Conservation (phyloP, 495 filamentous ascomycete species). For the Wilcoxina mikolae region DNA sequence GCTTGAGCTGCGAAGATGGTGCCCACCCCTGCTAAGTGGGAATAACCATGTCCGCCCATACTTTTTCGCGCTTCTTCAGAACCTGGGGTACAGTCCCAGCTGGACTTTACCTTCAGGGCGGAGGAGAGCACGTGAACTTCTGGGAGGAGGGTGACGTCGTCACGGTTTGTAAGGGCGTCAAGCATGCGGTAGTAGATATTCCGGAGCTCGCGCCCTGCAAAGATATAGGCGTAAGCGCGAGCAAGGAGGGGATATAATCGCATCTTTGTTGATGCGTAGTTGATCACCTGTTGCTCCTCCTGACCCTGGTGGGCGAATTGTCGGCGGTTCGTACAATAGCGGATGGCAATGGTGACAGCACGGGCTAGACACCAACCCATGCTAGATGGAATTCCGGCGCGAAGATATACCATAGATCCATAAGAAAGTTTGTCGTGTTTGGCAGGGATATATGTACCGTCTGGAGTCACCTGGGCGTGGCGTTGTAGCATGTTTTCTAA, state of each 20-base stretch:
- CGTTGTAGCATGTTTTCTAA: conserved; percentile 54
- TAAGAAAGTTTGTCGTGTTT: conserved; percentile 51
- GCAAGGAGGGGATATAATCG: conserved; percentile 54
- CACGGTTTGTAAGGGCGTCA: conserved; percentile 43
- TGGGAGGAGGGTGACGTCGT: conserved; percentile 40
- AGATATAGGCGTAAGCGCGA: conserved; percentile 59
- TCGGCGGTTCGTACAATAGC: conserved; percentile 51
- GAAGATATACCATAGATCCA: conserved; percentile 58
- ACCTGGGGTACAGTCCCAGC: conserved; percentile 51
- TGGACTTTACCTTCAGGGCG: conserved; percentile 55
- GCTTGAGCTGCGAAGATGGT: conserved; percentile 54
- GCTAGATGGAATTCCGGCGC: conserved; percentile 54
- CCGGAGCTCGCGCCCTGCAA: conserved; percentile 57
- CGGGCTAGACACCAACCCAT: conserved; percentile 52
- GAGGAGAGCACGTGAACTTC: conserved; percentile 62
- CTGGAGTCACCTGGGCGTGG: conserved; percentile 46
- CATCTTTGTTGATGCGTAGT: conserved; percentile 65
- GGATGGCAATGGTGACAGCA: conserved; percentile 58
- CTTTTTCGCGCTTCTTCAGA: conserved; percentile 56
- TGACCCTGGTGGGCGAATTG: conserved; percentile 43
- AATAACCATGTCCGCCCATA: conserved; percentile 63
- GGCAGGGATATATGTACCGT: conserved; percentile 47
- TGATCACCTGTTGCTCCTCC: conserved; percentile 51
- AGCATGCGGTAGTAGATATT: conserved; percentile 39
- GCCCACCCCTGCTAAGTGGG: conserved; percentile 52